These are phyloP conservation scores for Celoporthe dispersa DNA, from an alignment of 2,329 filamentous ascomycete species.

Conservation along the genomic window DNA sequence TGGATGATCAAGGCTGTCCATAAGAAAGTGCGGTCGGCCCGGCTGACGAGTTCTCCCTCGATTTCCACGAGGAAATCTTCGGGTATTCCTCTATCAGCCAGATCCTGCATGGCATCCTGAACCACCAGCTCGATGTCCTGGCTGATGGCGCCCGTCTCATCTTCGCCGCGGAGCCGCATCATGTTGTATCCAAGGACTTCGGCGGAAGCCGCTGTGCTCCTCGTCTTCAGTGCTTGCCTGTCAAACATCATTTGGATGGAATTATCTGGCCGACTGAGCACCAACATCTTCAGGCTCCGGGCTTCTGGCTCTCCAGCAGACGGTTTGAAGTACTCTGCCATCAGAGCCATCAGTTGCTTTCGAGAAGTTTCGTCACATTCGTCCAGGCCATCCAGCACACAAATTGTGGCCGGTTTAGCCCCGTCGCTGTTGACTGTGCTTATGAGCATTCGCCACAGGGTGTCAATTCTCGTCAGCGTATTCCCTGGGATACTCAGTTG, in stretches of 20 bases:
- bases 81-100: neutral
- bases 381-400: conserved; percentile 32
- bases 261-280: neutral
- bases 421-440: neutral
- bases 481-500: neutral
- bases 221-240: neutral
- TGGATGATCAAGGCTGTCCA: neutral
- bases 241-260: neutral
- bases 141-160: neutral
- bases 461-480: neutral
- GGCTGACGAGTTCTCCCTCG: neutral
- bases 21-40: neutral
- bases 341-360: conserved; percentile 19
- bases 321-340: conserved; percentile 22
- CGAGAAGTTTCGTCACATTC: conserved; percentile 28
- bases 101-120: neutral
- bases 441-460: neutral
- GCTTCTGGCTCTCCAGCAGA: neutral
- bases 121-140: neutral
- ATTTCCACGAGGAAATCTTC: neutral
- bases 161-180: neutral
- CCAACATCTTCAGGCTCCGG: neutral
- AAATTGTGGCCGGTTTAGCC: conserved; percentile 22
- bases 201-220: neutral
- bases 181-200: neutral